These are phyloP conservation scores for Vaccinium vitisidaea DNA, from an alignment of 148 eudicot species.

Conservation along the genomic window DNA sequence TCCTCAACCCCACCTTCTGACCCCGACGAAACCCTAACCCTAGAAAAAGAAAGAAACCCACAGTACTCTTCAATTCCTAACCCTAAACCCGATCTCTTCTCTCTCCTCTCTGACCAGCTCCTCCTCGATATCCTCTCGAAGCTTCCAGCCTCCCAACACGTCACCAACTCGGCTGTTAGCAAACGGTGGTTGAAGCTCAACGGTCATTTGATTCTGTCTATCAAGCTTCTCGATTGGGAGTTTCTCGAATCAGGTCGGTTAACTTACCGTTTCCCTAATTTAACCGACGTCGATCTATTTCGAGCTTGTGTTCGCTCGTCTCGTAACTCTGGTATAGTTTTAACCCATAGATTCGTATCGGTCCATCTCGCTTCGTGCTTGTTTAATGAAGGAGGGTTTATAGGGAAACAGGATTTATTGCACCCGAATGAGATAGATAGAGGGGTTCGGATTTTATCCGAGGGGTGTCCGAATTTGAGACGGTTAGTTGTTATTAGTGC, in stretches of 20 bases:
- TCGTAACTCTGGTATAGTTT: constrained; percentile 55
- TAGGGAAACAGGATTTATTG: constrained; percentile 43
- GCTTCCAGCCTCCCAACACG: constrained; percentile 43
- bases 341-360: constrained; percentile 48
- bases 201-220: constrained; percentile 45
- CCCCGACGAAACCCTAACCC: constrained; percentile 34
- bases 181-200: constrained; percentile 60
- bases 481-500: constrained; percentile 54
- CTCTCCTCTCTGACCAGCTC: constrained; percentile 54
- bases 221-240: constrained; percentile 67
- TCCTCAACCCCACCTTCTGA: constrained; percentile 39
- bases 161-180: constrained; percentile 55
- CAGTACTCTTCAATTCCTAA: background rate
- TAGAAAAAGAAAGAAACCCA: background rate
- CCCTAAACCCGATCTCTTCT: constrained; percentile 21
- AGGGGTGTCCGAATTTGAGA: constrained; percentile 71
- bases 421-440: constrained; percentile 32
- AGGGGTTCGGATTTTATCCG: constrained; percentile 45
- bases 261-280: constrained; percentile 56
- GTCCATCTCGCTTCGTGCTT: constrained; percentile 43
- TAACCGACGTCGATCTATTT: constrained; percentile 48
- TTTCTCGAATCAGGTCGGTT: constrained; percentile 74
- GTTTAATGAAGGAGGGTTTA: constrained; percentile 29
- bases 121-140: constrained; percentile 48
- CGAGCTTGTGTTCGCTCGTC: constrained; percentile 45